Evolutionary conservation across 2,329 filamentous ascomycete genomes (phyloP), one percentile per base, ranked within the genome.

Genomic region (Chalara sp.): DNA sequence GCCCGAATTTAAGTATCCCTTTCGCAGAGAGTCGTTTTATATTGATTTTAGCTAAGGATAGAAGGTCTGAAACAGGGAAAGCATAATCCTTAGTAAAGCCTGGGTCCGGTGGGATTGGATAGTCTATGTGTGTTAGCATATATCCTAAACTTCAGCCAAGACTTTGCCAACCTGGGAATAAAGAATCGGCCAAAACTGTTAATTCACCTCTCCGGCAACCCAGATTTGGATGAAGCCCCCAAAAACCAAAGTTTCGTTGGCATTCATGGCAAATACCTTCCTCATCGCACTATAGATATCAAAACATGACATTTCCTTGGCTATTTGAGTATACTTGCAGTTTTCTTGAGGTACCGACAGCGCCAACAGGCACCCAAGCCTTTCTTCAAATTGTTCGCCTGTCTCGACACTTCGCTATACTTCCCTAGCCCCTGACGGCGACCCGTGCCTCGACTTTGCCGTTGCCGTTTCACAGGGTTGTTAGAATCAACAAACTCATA

Each of bases 161-260:
- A 47, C 32, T 13, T 8, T 47, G 28, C 28, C 47, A 10, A 51
- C 49, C 49, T 42, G 49, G 49, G 37, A 51, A 51, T 32, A 51
- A 35, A 39, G 12, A 47, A n/a, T 51, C 37, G 10, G 35, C 49
- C 31, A 51, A 43, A 21, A n/a, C 28, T 35, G 44, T 51, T 29
- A 51, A 43, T 35, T 47, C n/a, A 8, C 49, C 49, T 32, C 49
- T 51, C 40, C 44, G 44, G 29, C 49, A 51, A 35, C 49, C 49
- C 12, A 51, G 37, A 42, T 44, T 46, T 51, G 49, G 49, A 51
- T 51, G 49, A 37, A 51, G 49, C 37, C 44, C 49, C 49, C 49
- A 51, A 46, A 47, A 51, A 8, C 49, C 49, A n/a, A 37, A 47
- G 30, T 51, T 47, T 33, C 44, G 43, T 31, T 32, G 28, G 33